Evolutionary conservation across 371 early-diverging fungal species (phyloP), one percentile per base, ranked within the genome.

Genomic region (Mucor plumbeus): DNA sequence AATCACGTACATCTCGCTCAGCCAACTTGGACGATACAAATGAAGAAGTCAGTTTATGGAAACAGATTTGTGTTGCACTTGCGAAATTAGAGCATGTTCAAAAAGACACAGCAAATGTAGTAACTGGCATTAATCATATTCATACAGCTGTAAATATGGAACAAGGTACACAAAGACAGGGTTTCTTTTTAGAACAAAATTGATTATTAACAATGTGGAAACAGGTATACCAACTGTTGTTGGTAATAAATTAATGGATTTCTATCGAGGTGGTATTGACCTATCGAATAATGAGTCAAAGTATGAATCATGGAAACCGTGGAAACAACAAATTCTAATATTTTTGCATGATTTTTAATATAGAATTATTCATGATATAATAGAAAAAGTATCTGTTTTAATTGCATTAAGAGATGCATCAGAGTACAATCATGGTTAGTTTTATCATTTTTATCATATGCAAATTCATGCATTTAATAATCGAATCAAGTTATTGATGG

Each of bases 31-130:
- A 87, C 38, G 86, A 84, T 31, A 69, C 78, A 26, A 80, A 84
- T 63, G 87, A 87, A 67, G 85, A 85, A 60, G 70, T 80, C 7
- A 83, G 72, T 35, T 61, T 87, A 38, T 87, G 87, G 87, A 87
- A 83, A 59, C 77, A 80, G 56, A 84, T 83, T 15, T 79, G 85
- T 47, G 73, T 73, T n/a, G 77, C 85, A 9, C 74, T 87, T 33
- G 71, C 75, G 21, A 80, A 81, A 47, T 69, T 87, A 33, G 82
- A 84, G 33, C 69, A 63, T 50, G 76, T 85, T 48, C 85, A 83
- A 62, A 81, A 81, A 59, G 74, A 78, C 21, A 80, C 78, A 7
- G 76, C 77, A 11, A 64, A 64, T 43, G 69, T 80, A 39, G 65
- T 84, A 19, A 71, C 67, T 8, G 75, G 71, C 56, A 76, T 87